Percentiles rank a stretch among this genome's conserved stretches.
These are phyloP conservation scores for Colletotrichum sp. DNA, from an alignment of 2,329 filamentous ascomycete genomes.

Conservation along the genomic window DNA sequence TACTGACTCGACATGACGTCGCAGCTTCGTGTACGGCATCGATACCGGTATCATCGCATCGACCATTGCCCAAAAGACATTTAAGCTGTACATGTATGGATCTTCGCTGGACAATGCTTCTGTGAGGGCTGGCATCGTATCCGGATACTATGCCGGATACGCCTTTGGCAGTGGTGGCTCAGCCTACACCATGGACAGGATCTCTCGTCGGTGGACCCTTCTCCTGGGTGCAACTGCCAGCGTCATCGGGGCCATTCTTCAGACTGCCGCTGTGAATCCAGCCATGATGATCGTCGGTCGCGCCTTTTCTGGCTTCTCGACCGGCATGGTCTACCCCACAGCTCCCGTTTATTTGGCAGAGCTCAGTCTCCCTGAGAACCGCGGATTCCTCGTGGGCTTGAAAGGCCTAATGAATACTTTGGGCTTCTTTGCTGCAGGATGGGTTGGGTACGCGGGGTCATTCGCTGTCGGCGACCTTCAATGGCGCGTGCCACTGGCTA, in stretches of 20 bases:
- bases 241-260: slow-evolving; percentile 15
- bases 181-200: slow-evolving; percentile 10
- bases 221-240: neutral
- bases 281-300: slow-evolving; percentile 33
- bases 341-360: slow-evolving; percentile 31
- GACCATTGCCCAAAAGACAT: slow-evolving; percentile 17
- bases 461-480: slow-evolving; percentile 32
- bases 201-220: neutral
- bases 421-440: slow-evolving; percentile 42
- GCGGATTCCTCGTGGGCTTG: slow-evolving; percentile 29
- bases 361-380: slow-evolving; percentile 27
- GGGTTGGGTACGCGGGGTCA: slow-evolving; percentile 42
- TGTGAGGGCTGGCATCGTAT: slow-evolving; percentile 10
- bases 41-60: slow-evolving; percentile 10
- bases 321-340: slow-evolving; percentile 26
- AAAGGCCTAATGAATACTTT: slow-evolving; percentile 38
- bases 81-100: slow-evolving; percentile 20
- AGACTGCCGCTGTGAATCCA: slow-evolving; percentile 24
- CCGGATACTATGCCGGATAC: slow-evolving; percentile 17
- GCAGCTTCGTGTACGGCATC: neutral
- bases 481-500: slow-evolving; percentile 38
- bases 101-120: neutral
- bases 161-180: slow-evolving; percentile 11
- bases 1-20: neutral
- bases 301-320: slow-evolving; percentile 26